Base-by-base conservation (phyloP, 352 stramenopile species). In the Pythium coloratum region DNA sequence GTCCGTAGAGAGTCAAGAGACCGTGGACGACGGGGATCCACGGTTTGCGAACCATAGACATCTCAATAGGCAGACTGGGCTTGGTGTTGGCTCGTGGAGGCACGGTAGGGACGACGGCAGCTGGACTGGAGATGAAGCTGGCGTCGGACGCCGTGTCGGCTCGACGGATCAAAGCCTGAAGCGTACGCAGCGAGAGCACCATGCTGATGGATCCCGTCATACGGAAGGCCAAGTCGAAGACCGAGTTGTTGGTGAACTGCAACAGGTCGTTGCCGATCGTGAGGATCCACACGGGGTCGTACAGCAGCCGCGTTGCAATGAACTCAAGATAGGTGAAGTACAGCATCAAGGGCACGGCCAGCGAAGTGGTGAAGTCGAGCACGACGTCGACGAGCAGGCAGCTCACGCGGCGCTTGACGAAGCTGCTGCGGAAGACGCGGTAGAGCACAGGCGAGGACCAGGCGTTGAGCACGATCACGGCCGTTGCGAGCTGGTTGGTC, bases 381-480 rank as follows among this genome's bases (percentile, higher is more conserved):
- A 68, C n/a, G 3, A 62, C 54, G 38, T 62, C 62, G 9, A 68
- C 51, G 2, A 51, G 13, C 20, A 68, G 54, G 20, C 62, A 68
- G 24, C 47, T 57, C 18, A 62, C 18, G 13, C 51, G 62, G 6
- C 53, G 53, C 40, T 53, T 55, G 33, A 40, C 54, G 5, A 32
- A 32, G 44, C 55, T 28, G n/a, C 30, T 14, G 28, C 20, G 46
- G 50, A 57, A 70, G 3, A 66, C 18, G 14, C 36, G 49, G 40
- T 62, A 61, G 5, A 70, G 28, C 1, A 64, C 33, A 9, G 56
- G 56, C 18, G 64, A 59, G 12, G 64, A 62, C 57, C 56, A 56
- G 26, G 49, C 58, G 40, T 66, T 70, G 56, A 70, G 50, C 34
- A 64, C 36, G 51, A 64, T 57, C 16, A 66, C 40, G 16, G 57